Evolutionary conservation across 2,329 filamentous ascomycete genomes (phyloP).

Genomic region (Ambrosiella xylebori): DNA sequence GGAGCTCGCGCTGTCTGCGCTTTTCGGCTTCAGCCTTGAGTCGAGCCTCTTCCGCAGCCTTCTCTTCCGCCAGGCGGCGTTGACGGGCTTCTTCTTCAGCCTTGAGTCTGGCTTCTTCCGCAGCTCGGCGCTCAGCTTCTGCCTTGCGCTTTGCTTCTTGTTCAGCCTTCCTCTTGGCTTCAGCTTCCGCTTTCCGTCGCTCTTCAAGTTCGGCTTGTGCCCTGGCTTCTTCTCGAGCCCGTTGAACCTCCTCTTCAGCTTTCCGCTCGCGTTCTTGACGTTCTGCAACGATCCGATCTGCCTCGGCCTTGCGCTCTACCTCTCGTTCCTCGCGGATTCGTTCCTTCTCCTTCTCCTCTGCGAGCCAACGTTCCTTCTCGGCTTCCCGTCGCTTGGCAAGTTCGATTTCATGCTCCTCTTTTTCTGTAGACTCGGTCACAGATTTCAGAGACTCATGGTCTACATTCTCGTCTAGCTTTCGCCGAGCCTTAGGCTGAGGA

Average conservation of each 20-base stretch:
- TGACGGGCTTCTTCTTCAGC: conserved; percentile 18
- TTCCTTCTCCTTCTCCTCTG: conserved; percentile 20
- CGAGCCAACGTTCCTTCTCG: conserved; percentile 18
- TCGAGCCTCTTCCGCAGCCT: conserved; percentile 14
- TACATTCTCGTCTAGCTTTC: not conserved
- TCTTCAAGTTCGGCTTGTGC: not conserved
- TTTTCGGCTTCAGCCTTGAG: conserved; percentile 19
- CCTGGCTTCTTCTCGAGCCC: not conserved
- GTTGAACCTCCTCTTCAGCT: conserved; percentile 14
- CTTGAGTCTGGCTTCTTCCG: conserved; percentile 17
- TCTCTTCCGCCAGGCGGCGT: not conserved
- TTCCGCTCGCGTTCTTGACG: conserved; percentile 15
- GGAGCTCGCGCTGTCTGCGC: conserved; percentile 21
- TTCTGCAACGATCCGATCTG: conserved; percentile 13
- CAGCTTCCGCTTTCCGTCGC: not conserved
- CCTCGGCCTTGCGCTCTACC: conserved; percentile 15
- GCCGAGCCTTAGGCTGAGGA: not conserved
- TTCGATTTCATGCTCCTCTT: conserved; percentile 17
- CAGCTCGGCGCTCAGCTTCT: not conserved
- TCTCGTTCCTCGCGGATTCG: conserved; percentile 24
- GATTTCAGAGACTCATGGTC: not conserved
- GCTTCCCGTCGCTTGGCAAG: conserved; percentile 12
- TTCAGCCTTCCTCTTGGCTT: not conserved
- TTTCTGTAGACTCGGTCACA: conserved; percentile 10
- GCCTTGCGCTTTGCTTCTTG: not conserved